A percentile compares a stretch with the other conserved stretches of the same genome.
phyloP scores from a whole-genome alignment of 768 basidiomycete species.

The Amanita pseudoporphyria region DNA sequence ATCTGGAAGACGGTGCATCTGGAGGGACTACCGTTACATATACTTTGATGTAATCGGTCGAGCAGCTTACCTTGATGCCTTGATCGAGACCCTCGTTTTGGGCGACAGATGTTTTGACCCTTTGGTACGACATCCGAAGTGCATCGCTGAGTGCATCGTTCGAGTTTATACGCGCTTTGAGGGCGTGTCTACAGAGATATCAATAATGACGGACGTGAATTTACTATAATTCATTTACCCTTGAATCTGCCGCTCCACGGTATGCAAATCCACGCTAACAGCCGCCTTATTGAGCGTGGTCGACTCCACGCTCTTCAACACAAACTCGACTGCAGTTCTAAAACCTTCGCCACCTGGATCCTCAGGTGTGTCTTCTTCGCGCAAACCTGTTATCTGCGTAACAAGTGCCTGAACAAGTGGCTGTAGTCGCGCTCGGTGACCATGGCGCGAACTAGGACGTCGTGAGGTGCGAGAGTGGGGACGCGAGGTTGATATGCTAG shows the following conservation, averaged over 20 bases:
- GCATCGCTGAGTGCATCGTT: slow-evolving; percentile 53
- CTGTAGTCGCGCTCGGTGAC: slow-evolving; percentile 37
- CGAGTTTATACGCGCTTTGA: slow-evolving; percentile 65
- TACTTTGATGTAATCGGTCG: neutral
- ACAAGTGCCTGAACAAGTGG: slow-evolving; percentile 47
- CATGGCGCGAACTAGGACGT: slow-evolving; percentile 8
- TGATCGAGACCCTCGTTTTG: slow-evolving; percentile 53
- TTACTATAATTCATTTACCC: slow-evolving; percentile 35
- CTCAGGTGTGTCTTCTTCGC: slow-evolving; percentile 28
- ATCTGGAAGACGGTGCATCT: slow-evolving; percentile 56
- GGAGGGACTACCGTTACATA: slow-evolving; percentile 6
- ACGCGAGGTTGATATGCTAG: slow-evolving; percentile 19
- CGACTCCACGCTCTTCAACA: slow-evolving; percentile 48
- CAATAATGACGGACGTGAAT: slow-evolving; percentile 1
- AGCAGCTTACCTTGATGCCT: slow-evolving; percentile 43
- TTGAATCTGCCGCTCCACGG: slow-evolving; percentile 44
- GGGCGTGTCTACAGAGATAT: slow-evolving; percentile 33
- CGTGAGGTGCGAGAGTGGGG: slow-evolving; percentile 38
- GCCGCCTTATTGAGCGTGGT: slow-evolving; percentile 45
- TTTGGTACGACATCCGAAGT: slow-evolving; percentile 39
- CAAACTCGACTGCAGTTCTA: slow-evolving; percentile 43
- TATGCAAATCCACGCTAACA: slow-evolving; percentile 43
- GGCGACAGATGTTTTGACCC: slow-evolving; percentile 40
- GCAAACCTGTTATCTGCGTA: slow-evolving; percentile 42
- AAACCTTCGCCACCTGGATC: slow-evolving; percentile 31